These are phyloP conservation scores for Cryptosporidium parvum DNA, from an alignment of 169 alveolate species.

Conservation along the genomic window DNA sequence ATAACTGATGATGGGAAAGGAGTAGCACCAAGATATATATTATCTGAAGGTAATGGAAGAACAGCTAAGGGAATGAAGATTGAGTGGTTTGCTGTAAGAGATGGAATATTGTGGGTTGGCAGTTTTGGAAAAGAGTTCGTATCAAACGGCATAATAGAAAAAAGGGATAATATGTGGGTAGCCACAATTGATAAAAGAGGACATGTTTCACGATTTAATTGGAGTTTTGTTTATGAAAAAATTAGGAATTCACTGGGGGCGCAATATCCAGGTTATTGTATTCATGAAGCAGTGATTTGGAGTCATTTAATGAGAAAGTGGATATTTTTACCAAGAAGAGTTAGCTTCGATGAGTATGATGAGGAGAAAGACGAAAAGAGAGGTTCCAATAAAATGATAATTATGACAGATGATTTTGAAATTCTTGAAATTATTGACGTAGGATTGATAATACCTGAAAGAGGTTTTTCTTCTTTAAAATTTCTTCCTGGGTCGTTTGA, in stretches of 20 bases:
- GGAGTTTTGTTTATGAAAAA: constrained; percentile 67
- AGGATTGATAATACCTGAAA: constrained; percentile 48
- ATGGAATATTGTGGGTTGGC: constrained; percentile 78
- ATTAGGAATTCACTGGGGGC: constrained; percentile 76
- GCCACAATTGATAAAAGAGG: constrained; percentile 72
- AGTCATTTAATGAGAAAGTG: constrained; percentile 75
- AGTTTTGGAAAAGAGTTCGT: constrained; percentile 80
- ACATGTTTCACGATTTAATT: constrained; percentile 38
- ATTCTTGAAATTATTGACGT: constrained; percentile 39
- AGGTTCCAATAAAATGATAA: constrained; percentile 66
- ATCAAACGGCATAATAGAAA: constrained; percentile 59
- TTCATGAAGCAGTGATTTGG: constrained; percentile 81
- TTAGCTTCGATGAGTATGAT: constrained; percentile 76
- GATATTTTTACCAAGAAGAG: constrained; percentile 78
- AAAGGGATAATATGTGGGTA: constrained; percentile 78
- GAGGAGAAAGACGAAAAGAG: constrained; percentile 74
- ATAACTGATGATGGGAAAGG: constrained; percentile 45
- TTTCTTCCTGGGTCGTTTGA: constrained; percentile 79
- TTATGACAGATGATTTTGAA: constrained; percentile 43
- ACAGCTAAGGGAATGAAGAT: constrained; percentile 80
- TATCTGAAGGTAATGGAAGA: constrained; percentile 79
- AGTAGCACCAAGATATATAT: constrained; percentile 73
- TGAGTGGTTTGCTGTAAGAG: constrained; percentile 78
- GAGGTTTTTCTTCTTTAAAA: constrained; percentile 78
- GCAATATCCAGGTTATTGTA: constrained; percentile 77